A percentile compares a stretch with the other conserved stretches of the same genome.
Evolutionary conservation across 2,329 filamentous ascomycete species (phyloP).

Genomic region (Cadophora luteo-olivacea): DNA sequence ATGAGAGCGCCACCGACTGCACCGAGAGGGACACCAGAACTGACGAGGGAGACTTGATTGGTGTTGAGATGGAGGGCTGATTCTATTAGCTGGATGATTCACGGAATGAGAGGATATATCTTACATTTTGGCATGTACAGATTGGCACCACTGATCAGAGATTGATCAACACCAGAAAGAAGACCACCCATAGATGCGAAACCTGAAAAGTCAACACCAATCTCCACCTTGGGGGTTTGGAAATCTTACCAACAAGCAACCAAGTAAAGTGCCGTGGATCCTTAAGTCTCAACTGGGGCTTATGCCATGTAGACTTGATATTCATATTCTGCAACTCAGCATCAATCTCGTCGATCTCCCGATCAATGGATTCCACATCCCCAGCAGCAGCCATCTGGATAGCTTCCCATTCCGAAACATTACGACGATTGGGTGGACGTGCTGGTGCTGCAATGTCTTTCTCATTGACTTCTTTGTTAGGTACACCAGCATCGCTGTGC

Average conservation of each 20-base stretch:
- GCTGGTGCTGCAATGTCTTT: slow-evolving; percentile 22
- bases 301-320: slow-evolving; percentile 37
- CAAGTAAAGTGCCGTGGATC: slow-evolving; percentile 69
- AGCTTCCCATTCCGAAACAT: slow-evolving; percentile 42
- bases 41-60: slow-evolving; percentile 68
- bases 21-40: slow-evolving; percentile 74
- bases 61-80: slow-evolving; percentile 59
- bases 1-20: slow-evolving; percentile 74
- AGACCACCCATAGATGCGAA: slow-evolving; percentile 80
- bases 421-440: slow-evolving; percentile 16
- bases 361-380: slow-evolving; percentile 43
- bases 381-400: slow-evolving; percentile 42
- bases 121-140: slow-evolving; percentile 62
- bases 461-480: slow-evolving; percentile 26
- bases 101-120: neutral
- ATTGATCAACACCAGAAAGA: slow-evolving; percentile 75
- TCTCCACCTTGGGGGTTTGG: neutral
- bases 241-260: slow-evolving; percentile 38
- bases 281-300: slow-evolving; percentile 63
- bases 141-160: slow-evolving; percentile 74
- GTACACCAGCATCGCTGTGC: slow-evolving; percentile 24
- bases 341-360: slow-evolving; percentile 45
- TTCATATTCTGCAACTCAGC: slow-evolving; percentile 39
- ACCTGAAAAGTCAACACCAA: slow-evolving; percentile 42
- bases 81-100: slow-evolving; percentile 13